phyloP scores from a whole-genome alignment of 2,329 filamentous ascomycete genomes.

The Phialemonium atrogriseum region DNA sequence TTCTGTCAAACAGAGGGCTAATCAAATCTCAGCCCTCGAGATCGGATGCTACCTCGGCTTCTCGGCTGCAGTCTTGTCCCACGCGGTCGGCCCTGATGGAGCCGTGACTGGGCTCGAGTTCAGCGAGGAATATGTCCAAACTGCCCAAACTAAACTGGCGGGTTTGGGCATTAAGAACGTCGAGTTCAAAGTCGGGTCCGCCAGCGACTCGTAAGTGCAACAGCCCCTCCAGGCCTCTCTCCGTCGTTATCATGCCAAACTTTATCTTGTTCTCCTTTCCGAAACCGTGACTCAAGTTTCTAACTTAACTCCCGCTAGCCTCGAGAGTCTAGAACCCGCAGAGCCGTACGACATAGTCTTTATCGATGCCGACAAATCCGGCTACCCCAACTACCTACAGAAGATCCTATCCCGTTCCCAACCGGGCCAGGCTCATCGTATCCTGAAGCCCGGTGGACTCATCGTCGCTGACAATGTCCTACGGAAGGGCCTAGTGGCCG shows the following conservation, averaged over 20 bases:
- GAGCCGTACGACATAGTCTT: conserved; percentile 46
- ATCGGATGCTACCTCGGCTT: conserved; percentile 41
- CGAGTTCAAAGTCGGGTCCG: conserved; percentile 38
- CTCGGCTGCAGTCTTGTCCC: conserved; percentile 38
- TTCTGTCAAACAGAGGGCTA: no score
- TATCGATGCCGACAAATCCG: conserved; percentile 44
- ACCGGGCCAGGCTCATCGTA: conserved; percentile 25
- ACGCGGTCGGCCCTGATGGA: conserved; percentile 34
- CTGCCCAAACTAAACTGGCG: conserved; percentile 29
- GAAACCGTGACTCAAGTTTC: background rate
- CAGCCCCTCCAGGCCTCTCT: background rate
- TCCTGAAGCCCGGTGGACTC: conserved; percentile 39
- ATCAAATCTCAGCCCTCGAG: conserved; percentile 34
- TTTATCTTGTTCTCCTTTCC: background rate
- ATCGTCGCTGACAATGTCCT: conserved; percentile 49
- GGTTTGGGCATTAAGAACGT: conserved; percentile 33
- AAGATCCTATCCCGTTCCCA: conserved; percentile 34
- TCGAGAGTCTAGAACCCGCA: conserved; percentile 22
- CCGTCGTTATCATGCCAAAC: no score
- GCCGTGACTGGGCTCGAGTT: conserved; percentile 38
- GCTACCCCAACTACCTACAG: conserved; percentile 39
- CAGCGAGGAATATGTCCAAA: conserved; percentile 30
- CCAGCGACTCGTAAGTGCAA: conserved; percentile 32
- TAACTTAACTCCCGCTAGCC: conserved; percentile 11
- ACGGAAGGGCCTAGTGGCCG: conserved; percentile 37